Percentiles rank a stretch among this genome's conserved stretches.
phyloP scores from a whole-genome alignment of 305 asterid species.

The Fraxinus dipetala region DNA sequence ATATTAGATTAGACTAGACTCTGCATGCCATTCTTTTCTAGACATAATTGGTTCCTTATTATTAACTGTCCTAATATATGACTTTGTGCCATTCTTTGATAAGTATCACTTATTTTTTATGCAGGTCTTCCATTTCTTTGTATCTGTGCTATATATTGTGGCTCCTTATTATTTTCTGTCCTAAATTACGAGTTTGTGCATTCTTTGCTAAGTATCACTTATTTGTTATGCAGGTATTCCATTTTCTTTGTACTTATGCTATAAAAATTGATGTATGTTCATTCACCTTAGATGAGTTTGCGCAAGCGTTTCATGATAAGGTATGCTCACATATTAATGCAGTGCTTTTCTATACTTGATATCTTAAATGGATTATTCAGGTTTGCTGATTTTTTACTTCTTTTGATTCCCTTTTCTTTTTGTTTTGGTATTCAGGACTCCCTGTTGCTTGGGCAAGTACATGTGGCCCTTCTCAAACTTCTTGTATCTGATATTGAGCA shows the following conservation, averaged over 20 bases:
- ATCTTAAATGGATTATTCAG: slow-evolving; percentile 9
- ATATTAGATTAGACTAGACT: not conserved
- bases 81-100: slow-evolving; percentile 6
- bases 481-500: slow-evolving; percentile 64
- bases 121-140: slow-evolving; percentile 84
- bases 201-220: slow-evolving; percentile 24
- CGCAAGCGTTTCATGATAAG: slow-evolving; percentile 76
- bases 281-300: slow-evolving; percentile 80
- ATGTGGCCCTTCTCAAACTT: slow-evolving; percentile 69
- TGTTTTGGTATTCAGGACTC: slow-evolving; percentile 57
- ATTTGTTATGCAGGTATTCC: slow-evolving; percentile 60
- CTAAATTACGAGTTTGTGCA: not conserved
- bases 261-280: slow-evolving; percentile 47
- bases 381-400: slow-evolving; percentile 10
- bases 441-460: slow-evolving; percentile 82
- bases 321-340: slow-evolving; percentile 38
- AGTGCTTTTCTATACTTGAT: slow-evolving; percentile 7
- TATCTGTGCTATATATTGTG: slow-evolving; percentile 50
- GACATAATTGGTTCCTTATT: not conserved
- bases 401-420: slow-evolving; percentile 15
- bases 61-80: not conserved
- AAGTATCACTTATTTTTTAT: slow-evolving; percentile 28
- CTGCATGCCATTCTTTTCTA: not conserved
- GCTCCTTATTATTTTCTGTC: not conserved
- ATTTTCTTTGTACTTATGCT: slow-evolving; percentile 80